phyloP scores from a whole-genome alignment of 805 yeast genomes.

The Danielia reshetovae region DNA sequence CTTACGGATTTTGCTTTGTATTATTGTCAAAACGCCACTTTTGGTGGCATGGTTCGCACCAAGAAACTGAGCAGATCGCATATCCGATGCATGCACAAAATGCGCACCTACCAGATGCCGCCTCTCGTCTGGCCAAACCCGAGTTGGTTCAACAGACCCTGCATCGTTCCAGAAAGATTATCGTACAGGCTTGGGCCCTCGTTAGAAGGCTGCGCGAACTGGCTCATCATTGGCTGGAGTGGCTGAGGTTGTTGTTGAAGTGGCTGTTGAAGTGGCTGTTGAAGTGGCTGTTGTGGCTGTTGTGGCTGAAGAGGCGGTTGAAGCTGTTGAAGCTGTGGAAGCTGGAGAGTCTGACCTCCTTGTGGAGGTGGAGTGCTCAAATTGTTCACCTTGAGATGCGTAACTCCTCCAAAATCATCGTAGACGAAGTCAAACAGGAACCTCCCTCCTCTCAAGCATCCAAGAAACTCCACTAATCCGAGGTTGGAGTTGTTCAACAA shows the following conservation, averaged over 20 bases:
- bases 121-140: constrained; percentile 7
- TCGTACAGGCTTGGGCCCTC: no score
- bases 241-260: neutral
- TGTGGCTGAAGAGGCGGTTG: neutral
- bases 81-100: no score
- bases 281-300: constrained; percentile 2
- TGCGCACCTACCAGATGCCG: constrained; percentile 12
- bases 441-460: constrained; percentile 9
- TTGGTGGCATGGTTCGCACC: no score
- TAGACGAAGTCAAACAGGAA: constrained; percentile 40
- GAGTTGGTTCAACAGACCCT: constrained; percentile 6
- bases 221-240: neutral
- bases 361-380: constrained; percentile 7
- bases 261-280: constrained; percentile 1
- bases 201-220: no score
- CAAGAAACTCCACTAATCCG: constrained; percentile 30
- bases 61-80: no score
- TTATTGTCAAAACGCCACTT: no score
- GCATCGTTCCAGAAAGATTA: constrained; percentile 1
- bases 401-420: constrained; percentile 45
- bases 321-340: neutral
- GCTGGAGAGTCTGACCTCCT: neutral
- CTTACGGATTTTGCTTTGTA: no score
- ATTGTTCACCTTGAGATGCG: constrained; percentile 32
- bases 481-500: constrained; percentile 25